phyloP scores from a whole-genome alignment of 129 eudicot species.

The Flaveria bidentis region DNA sequence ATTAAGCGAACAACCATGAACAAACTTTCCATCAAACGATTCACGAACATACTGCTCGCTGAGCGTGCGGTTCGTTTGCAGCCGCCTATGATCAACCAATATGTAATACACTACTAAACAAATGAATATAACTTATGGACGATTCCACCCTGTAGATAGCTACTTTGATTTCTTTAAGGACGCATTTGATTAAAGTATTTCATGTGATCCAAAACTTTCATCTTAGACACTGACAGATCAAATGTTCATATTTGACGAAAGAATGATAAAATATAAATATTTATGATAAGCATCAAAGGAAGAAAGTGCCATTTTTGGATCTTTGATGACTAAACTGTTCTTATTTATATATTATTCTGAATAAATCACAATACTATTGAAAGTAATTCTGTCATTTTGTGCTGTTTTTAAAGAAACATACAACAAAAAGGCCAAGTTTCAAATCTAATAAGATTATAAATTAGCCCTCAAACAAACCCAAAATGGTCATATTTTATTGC shows the following conservation, averaged over 20 bases:
- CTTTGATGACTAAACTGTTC: conserved; percentile 34
- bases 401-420: conserved; percentile 23
- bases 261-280: conserved; percentile 13
- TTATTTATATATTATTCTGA: conserved; percentile 6
- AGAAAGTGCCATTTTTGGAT: conserved; percentile 36
- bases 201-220: conserved; percentile 17
- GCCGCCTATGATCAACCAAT: too few species aligned
- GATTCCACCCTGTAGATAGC: neutral
- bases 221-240: conserved; percentile 27
- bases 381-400: conserved; percentile 28
- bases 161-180: neutral
- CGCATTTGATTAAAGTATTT: conserved; percentile 10
- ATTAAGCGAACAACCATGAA: too few species aligned
- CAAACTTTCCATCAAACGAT: too few species aligned
- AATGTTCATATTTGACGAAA: conserved; percentile 26
- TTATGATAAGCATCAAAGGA: conserved; percentile 33
- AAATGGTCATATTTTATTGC: conserved; percentile 29
- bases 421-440: conserved; percentile 27
- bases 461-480: conserved; percentile 24
- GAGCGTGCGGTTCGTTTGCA: too few species aligned
- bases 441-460: conserved; percentile 29
- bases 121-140: too few species aligned
- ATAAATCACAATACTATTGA: conserved; percentile 25
- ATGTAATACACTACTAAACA: too few species aligned
- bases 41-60: too few species aligned